Percentiles rank a stretch among this genome's conserved stretches.
Evolutionary conservation across 495 filamentous ascomycete species (phyloP).

Genomic region (Tuber aestivum): DNA sequence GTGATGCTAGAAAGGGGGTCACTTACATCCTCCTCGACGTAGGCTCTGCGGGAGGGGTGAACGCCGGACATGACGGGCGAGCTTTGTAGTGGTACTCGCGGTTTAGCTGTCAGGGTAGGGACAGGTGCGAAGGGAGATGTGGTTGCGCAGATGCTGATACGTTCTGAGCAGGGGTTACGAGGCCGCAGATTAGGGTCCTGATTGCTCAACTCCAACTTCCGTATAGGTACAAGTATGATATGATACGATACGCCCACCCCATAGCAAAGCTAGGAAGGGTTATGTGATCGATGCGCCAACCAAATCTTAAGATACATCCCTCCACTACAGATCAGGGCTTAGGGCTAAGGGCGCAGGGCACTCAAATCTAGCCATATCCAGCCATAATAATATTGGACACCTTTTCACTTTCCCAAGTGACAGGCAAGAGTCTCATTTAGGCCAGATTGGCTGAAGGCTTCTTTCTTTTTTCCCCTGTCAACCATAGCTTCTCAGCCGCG

Average conservation of each 20-base stretch:
- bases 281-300: not conserved
- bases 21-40: slow-evolving; percentile 85
- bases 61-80: slow-evolving; percentile 45
- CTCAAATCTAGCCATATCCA: not conserved
- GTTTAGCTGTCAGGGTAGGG: not conserved
- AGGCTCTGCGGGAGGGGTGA: slow-evolving; percentile 90
- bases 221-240: not conserved
- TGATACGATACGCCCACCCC: not conserved
- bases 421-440: not conserved
- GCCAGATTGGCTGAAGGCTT: not conserved
- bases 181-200: slow-evolving; percentile 36
- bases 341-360: not conserved
- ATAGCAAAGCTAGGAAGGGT: not conserved
- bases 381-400: not conserved
- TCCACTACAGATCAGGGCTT: not conserved
- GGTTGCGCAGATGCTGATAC: slow-evolving; percentile 2
- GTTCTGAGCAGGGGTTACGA: slow-evolving; percentile 47
- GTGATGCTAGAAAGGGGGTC: slow-evolving; percentile 14
- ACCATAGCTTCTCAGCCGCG: not conserved
- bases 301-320: not conserved
- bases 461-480: not conserved
- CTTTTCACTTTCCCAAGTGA: not conserved
- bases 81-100: not conserved
- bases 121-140: not conserved
- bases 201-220: not conserved